Base-by-base conservation (phyloP, 208 protist genomes). In the Cochliopodium minus region DNA sequence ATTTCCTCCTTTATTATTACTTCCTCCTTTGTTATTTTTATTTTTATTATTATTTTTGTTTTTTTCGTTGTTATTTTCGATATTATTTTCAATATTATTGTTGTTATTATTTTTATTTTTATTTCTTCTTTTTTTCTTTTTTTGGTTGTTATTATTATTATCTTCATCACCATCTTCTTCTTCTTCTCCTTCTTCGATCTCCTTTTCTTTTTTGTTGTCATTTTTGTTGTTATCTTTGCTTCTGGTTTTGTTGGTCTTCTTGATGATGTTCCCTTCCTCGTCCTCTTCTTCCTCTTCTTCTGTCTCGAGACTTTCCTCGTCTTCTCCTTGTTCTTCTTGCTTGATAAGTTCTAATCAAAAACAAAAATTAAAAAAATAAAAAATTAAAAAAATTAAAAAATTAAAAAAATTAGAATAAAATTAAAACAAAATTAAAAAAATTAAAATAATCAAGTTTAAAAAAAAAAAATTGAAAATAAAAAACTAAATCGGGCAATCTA, bases 241-340 rank as follows among this genome's bases (percentile, higher is more conserved):
- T 34, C 45, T 54, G 34, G 59, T 29, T 25, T 64, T 30, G 33
- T 65, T 57, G n/a, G 11, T 20, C 34, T 15, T 17, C 1, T 10
- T 43, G 2, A 29, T 49, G n/a, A n/a, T 47, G 3, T 13, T 46
- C 3, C 10, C 47, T 76, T 74, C 26, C 71, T 74, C 43, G 73
- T 81, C 38, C 70, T 70, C 1, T 70, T 64, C 20, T 52, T 34
- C 20, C 28, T 55, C 7, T 40, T 26, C 23, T 69, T 66, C 23
- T 42, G 17, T 10, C 32, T 54, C 23, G 2, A 40, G 36, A 15
- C 23, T 29, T 15, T 35, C 29, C 11, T 35, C 13, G 3, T 54
- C 25, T 15, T 54, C 11, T 29, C n/a, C 32, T 20, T 5, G 4
- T 2, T 11, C 20, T 4, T n/a, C n/a, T n/a, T n/a, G n/a, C n/a